These are phyloP conservation scores for Trametes coccinea DNA, from an alignment of 768 basidiomycete species.

Conservation along the genomic window DNA sequence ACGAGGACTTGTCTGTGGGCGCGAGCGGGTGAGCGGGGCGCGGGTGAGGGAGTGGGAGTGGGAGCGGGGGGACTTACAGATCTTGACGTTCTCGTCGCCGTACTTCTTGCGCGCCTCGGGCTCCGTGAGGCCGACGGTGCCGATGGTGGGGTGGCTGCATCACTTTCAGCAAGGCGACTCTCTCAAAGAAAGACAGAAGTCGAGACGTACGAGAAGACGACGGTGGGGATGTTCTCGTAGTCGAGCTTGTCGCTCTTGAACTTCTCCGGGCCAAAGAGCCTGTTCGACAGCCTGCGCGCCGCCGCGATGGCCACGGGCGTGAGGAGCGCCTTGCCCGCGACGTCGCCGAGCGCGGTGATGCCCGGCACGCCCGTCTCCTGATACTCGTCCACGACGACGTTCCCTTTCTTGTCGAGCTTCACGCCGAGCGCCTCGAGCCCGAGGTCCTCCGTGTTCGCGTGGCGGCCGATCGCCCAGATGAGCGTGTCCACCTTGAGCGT, in stretches of 20 bases:
- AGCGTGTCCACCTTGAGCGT: conserved; percentile 82
- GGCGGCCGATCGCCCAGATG: conserved; percentile 94
- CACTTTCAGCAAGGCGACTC: background rate
- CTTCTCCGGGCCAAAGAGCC: conserved; percentile 84
- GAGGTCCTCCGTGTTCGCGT: conserved; percentile 74
- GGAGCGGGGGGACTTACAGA: conserved; percentile 58
- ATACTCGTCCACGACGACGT: conserved; percentile 87
- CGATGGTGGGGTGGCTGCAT: conserved; percentile 87
- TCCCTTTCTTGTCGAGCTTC: conserved; percentile 73
- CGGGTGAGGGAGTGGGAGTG: background rate
- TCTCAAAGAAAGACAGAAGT: background rate
- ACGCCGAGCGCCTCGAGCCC: conserved; percentile 80
- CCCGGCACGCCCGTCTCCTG: conserved; percentile 76
- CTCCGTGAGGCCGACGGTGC: conserved; percentile 94
- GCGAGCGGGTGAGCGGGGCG: background rate
- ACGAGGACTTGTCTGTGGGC: conserved; percentile 68
- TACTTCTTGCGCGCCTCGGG: conserved; percentile 86
- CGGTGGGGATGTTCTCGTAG: conserved; percentile 90
- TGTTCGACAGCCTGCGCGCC: conserved; percentile 83
- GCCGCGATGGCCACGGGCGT: conserved; percentile 99
- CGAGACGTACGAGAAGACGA: conserved; percentile 88
- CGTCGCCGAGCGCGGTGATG: conserved; percentile 88
- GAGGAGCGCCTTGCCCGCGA: conserved; percentile 86
- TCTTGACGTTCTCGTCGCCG: conserved; percentile 84
- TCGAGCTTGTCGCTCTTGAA: conserved; percentile 86